A percentile compares a stretch with the other conserved stretches of the same genome.
phyloP scores from a whole-genome alignment of 2,329 filamentous ascomycete species.

The Acrocalymma vagum region DNA sequence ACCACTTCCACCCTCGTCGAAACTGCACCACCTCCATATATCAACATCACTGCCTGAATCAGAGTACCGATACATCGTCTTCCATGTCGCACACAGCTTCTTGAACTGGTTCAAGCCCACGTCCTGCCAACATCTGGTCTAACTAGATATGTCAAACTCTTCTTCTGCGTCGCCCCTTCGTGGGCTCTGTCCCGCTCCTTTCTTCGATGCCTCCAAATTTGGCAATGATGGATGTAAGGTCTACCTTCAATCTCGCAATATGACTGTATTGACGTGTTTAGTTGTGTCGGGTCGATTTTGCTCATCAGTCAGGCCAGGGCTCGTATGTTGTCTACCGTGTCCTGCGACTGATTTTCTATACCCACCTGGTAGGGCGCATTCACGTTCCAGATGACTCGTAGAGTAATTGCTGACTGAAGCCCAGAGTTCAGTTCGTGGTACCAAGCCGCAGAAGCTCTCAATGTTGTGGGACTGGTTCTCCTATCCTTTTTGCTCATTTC shows the following conservation, averaged over 20 bases:
- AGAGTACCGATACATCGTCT: slow-evolving; percentile 10
- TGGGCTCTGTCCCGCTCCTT: slow-evolving; percentile 72
- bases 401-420: slow-evolving; percentile 3
- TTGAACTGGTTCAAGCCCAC: slow-evolving; percentile 20
- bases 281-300: slow-evolving; percentile 67
- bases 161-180: slow-evolving; percentile 39
- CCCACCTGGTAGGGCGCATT: slow-evolving; percentile 57
- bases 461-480: slow-evolving; percentile 75
- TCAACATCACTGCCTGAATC: slow-evolving; percentile 3
- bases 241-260: slow-evolving; percentile 5
- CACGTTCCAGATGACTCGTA: slow-evolving; percentile 14
- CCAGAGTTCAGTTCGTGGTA: slow-evolving; percentile 66
- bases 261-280: slow-evolving; percentile 47
- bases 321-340: slow-evolving; percentile 88
- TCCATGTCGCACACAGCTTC: slow-evolving; percentile 32
- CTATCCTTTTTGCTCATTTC: slow-evolving; percentile 81
- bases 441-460: slow-evolving; percentile 80
- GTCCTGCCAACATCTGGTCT: slow-evolving; percentile 4
- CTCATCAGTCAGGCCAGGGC: slow-evolving; percentile 55
- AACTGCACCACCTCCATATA: slow-evolving; percentile 2
- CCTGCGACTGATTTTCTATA: slow-evolving; percentile 83
- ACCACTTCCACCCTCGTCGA: slow-evolving; percentile 3
- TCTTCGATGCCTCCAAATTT: slow-evolving; percentile 71
- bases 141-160: slow-evolving; percentile 39
- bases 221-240: slow-evolving; percentile 72